Conservation (phyloP, 495 filamentous ascomycete species). For the Apiosordaria backusii region DNA sequence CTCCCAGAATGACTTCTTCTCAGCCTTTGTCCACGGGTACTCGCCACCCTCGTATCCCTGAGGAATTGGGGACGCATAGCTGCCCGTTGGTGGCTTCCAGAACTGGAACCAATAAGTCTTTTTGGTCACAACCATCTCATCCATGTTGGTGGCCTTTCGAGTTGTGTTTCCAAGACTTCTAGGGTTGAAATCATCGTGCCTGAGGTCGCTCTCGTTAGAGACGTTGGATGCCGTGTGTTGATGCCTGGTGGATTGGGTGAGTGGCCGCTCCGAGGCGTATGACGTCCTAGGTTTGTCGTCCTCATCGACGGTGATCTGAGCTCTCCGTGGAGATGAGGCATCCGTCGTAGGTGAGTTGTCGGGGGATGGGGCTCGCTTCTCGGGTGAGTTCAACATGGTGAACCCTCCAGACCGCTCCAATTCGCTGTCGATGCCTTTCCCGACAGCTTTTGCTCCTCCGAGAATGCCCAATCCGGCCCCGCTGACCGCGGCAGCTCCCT, state of each 20-base stretch:
- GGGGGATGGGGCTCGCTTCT: not conserved
- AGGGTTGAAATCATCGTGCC: constrained; percentile 31
- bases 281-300: constrained; percentile 31
- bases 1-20: constrained; percentile 43
- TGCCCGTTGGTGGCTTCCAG: constrained; percentile 52
- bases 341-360: not conserved
- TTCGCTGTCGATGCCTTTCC: constrained; percentile 58
- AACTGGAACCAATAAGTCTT: constrained; percentile 50
- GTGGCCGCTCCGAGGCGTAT: constrained; percentile 31
- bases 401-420: constrained; percentile 57
- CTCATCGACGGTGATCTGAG: constrained; percentile 14
- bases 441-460: constrained; percentile 53
- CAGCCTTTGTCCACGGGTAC: constrained; percentile 39
- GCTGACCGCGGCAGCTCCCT: constrained; percentile 37
- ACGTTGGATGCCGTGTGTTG: constrained; percentile 33
- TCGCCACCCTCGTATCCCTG: constrained; percentile 44
- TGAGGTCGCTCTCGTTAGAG: constrained; percentile 34
- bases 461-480: constrained; percentile 39
- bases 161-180: constrained; percentile 41
- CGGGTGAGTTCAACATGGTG: constrained; percentile 30
- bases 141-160: constrained; percentile 40
- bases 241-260: constrained; percentile 27
- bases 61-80: constrained; percentile 51
- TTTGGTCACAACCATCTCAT: constrained; percentile 42
- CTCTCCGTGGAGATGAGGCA: not conserved